Evolutionary conservation across 1,284 basidiomycete genomes (phyloP), one percentile per base, ranked within the genome.

Genomic region (Ustilago hordei): DNA sequence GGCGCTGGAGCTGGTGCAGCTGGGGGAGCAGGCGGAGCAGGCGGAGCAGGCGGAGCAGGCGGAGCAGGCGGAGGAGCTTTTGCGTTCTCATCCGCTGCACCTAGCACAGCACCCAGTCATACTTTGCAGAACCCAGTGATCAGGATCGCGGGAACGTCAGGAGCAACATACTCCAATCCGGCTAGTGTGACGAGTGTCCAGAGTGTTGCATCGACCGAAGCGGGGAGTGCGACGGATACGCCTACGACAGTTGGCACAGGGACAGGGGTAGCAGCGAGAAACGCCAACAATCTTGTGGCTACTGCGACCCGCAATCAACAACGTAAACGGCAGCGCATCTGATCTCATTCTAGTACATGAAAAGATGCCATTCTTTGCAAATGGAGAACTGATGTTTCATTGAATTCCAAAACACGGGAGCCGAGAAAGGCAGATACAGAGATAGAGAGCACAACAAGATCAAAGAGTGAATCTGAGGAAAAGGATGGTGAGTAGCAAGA

Each of bases 271-370:
- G 35, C 57, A 13, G 8, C 38, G 9, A 47, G 23, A 17, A 47
- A 55, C 4, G 57, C 31, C 4, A 54, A 35, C 32, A 72, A 62
- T 15, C 52, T 75, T 2, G 69, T 76, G 1, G 74, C 74, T 8
- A 76, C 69, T 0, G 74, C 74, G 1, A 72, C 69, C 3, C 54
- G 74, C 15, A 76, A 76, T 32, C 69, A 76, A 35, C 74, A 76
- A 31, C 61, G 74, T 13, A 76, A 76, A 28, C 69, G 74, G 15
- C 74, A 76, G 31, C 69, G 69, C 45, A 71, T 69, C 34, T 73
- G n/a, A 43, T 3, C 8, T 60, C 11, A 35, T n/a, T 28, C 12
- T n/a, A 35, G n/a, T 9, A 47, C 41, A 23, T 13, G n/a, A 8
- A 17, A 45, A 13, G 15, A 12, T 12, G 13, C 39, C 31, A 58